Evolutionary conservation across 306 rosid species (phyloP), one percentile per base, ranked within the genome.

Genomic region (Acmispon strigosus): DNA sequence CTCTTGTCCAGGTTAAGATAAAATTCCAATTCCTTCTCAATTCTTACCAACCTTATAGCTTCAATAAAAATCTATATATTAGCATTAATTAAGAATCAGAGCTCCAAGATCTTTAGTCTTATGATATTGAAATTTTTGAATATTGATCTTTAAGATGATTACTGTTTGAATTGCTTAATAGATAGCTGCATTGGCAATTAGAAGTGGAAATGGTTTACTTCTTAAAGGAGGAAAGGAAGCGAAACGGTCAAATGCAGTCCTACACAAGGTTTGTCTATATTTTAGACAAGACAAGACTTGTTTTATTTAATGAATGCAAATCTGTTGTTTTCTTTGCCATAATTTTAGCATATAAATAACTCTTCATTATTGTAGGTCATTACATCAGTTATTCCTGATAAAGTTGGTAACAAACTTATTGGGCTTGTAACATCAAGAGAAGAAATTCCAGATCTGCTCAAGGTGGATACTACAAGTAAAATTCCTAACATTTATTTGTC

Each of bases 221-320:
- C 97, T 94, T 60, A 91, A 94, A 78, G 99, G 99, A 43, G 99
- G 96, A 75, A 87, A 92, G 82, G 96, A 89, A 81, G 97, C 97
- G 56, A 84, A 80, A 65, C 77, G 92, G 56, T 89, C 99, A 54
- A 94, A 91, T 72, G 85, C 86, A 8, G 70, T 64, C 66, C 83
- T 94, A 78, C 95, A 94, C 85, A 87, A 91, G 99, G 99, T 94
- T 2, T 27, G 0, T 27, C 20, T 3, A 51, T 69, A 29, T 48
- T 52, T 29, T 47, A 29, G 10, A n/a, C n/a, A n/a, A n/a, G n/a
- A n/a, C n/a, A n/a, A n/a, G n/a, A n/a, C n/a, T 2, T 27, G 0
- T 27, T 27, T 27, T 27, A 27, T 4, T 27, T 3, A 4, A 27
- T 22, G 4, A 27, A 27, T 27, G 32, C 32, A 27, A 27, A 27